A percentile compares a stretch with the other conserved stretches of the same genome.
phyloP scores from a whole-genome alignment of 2,329 filamentous ascomycete genomes.

The Sclerotinia glacialis region DNA sequence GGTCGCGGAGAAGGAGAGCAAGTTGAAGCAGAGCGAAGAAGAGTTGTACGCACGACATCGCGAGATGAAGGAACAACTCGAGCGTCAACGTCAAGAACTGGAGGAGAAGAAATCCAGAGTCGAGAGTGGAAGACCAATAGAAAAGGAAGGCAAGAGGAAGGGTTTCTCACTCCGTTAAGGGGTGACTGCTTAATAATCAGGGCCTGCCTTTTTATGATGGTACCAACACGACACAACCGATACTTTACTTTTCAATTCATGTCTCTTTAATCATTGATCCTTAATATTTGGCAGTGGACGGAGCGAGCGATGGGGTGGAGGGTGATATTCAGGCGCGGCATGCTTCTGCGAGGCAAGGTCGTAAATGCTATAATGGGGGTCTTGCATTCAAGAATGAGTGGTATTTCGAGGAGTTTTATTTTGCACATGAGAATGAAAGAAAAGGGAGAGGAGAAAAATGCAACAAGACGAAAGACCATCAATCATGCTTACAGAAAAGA shows the following conservation, averaged over 20 bases:
- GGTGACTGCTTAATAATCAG: not conserved
- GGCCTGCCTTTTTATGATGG: conserved; percentile 20
- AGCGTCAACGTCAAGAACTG: conserved; percentile 88
- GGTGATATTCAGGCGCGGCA: conserved; percentile 12
- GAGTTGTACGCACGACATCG: conserved; percentile 96
- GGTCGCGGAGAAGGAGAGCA: conserved; percentile 99
- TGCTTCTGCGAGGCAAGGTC: conserved; percentile 21
- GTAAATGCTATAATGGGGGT: conserved; percentile 12
- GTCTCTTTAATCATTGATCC: conserved; percentile 25
- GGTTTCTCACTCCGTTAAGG: conserved; percentile 94
- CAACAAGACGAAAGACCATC: conserved; percentile 6
- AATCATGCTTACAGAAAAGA: not conserved
- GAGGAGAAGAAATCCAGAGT: conserved; percentile 97
- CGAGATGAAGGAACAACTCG: conserved; percentile 99
- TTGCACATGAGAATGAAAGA: conserved; percentile 20
- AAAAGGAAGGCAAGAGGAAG: conserved; percentile 99
- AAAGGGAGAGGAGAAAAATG: conserved; percentile 5
- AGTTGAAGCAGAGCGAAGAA: conserved; percentile 98
- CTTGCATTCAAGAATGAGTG: conserved; percentile 20
- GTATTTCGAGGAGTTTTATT: conserved; percentile 13
- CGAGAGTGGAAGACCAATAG: conserved; percentile 91
- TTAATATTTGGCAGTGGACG: conserved; percentile 22
- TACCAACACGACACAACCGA: conserved; percentile 18
- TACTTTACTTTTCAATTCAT: conserved; percentile 24
- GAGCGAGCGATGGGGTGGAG: conserved; percentile 11